phyloP scores from a whole-genome alignment of 73 alveolate species.

The Paraurostyla sp. region DNA sequence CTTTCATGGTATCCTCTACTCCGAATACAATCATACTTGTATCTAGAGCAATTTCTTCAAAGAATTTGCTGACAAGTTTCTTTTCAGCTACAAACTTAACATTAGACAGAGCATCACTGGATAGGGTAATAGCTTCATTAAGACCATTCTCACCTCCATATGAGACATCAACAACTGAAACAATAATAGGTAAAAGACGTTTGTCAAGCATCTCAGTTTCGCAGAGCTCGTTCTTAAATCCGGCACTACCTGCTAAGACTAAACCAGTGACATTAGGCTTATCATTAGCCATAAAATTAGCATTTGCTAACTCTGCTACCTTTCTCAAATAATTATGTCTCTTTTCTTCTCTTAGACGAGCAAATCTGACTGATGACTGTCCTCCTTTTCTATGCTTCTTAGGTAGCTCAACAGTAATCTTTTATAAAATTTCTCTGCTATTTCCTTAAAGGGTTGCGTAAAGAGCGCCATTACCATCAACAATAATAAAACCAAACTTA shows the following conservation, averaged over 20 bases:
- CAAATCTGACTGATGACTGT: slow-evolving; percentile 96
- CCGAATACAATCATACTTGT: slow-evolving; percentile 98
- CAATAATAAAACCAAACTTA: slow-evolving; percentile 97
- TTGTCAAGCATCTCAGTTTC: slow-evolving; percentile 91
- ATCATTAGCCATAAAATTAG: slow-evolving; percentile 96
- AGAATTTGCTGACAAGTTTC: slow-evolving; percentile 92
- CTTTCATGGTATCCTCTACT: slow-evolving; percentile 97
- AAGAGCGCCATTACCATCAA: slow-evolving; percentile 99
- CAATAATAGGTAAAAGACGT: slow-evolving; percentile 87
- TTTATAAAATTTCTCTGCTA: slow-evolving; percentile 88
- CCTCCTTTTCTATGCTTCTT: slow-evolving; percentile 99
- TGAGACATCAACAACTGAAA: slow-evolving; percentile 96
- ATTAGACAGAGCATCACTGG: slow-evolving; percentile 94
- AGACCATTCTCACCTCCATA: slow-evolving; percentile 99
- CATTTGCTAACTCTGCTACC: slow-evolving; percentile 97
- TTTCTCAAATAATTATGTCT: slow-evolving; percentile 98
- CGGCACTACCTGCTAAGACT: slow-evolving; percentile 99
- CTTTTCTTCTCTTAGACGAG: slow-evolving; percentile 97
- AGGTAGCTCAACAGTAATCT: slow-evolving; percentile 93
- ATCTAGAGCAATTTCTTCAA: slow-evolving; percentile 97
- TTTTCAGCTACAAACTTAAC: slow-evolving; percentile 99
- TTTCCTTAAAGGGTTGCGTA: slow-evolving; percentile 99
- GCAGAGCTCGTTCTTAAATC: slow-evolving; percentile 95
- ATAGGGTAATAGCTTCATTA: slow-evolving; percentile 87
- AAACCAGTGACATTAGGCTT: slow-evolving; percentile 97